phyloP scores from a whole-genome alignment of 331 rosid species.

The Malus hybrid region DNA sequence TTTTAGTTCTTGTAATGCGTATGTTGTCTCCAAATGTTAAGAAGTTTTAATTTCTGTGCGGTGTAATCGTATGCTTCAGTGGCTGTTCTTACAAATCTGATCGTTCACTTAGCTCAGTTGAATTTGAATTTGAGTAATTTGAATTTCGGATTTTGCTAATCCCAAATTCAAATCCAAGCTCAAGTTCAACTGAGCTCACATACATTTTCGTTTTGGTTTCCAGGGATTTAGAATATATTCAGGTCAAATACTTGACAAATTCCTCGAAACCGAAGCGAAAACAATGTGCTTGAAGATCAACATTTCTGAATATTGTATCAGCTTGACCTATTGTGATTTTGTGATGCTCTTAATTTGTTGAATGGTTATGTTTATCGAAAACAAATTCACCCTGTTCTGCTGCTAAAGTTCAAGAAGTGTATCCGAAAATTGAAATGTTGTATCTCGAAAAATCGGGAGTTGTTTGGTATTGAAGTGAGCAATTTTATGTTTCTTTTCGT shows the following conservation, averaged over 20 bases:
- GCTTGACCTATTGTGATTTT: not conserved
- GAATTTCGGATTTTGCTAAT: not conserved
- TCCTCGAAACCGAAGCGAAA: not conserved
- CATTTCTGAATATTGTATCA: not conserved
- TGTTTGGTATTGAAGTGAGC: constrained; percentile 13
- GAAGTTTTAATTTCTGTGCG: not conserved
- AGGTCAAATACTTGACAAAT: not conserved
- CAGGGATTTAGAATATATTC: not conserved
- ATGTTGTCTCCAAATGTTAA: not conserved
- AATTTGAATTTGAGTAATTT: not conserved
- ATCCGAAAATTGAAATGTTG: not conserved
- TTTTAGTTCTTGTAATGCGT: not conserved
- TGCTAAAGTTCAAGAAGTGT: not conserved
- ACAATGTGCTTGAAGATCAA: not conserved
- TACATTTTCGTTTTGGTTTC: not conserved
- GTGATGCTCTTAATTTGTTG: not conserved
- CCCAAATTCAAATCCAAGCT: too few relatives aligned
- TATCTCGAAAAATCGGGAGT: not conserved
- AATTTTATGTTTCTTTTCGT: not conserved
- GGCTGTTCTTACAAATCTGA: not conserved
- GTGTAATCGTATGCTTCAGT: not conserved
- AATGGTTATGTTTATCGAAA: not conserved
- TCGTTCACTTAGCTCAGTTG: not conserved
- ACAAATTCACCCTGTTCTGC: not conserved
- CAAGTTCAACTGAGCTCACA: too few relatives aligned